These are phyloP conservation scores for Podaxis sp. DNA, from an alignment of 768 basidiomycete genomes.

Conservation along the genomic window DNA sequence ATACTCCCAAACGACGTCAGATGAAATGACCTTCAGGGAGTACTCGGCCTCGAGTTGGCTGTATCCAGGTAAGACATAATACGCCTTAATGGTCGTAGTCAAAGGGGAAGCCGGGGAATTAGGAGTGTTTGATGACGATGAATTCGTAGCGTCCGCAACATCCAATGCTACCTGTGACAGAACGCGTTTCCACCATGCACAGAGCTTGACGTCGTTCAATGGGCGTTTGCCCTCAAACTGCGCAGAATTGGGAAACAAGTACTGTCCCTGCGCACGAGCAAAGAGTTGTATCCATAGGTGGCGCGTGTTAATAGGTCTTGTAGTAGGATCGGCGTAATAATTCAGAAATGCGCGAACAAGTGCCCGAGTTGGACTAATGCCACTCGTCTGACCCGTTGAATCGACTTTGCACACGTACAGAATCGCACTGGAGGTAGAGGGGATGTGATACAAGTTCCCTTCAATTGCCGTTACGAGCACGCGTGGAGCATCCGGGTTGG, in stretches of 20 bases:
- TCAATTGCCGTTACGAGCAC: conserved; percentile 81
- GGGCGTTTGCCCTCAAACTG: conserved; percentile 69
- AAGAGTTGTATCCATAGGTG: conserved; percentile 85
- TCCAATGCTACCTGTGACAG: conserved; percentile 54
- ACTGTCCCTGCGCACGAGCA: conserved; percentile 87
- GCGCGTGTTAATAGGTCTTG: conserved; percentile 53
- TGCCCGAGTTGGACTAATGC: conserved; percentile 65
- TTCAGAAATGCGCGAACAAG: conserved; percentile 66
- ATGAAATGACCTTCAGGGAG: conserved; percentile 42
- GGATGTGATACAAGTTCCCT: conserved; percentile 70
- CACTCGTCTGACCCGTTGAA: conserved; percentile 72
- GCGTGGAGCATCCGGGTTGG: conserved; percentile 33
- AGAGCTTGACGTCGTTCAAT: conserved; percentile 74
- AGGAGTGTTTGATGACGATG: background rate
- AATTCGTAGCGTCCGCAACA: conserved; percentile 25
- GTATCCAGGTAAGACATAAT: conserved; percentile 71
- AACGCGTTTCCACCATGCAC: conserved; percentile 90
- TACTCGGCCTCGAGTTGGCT: conserved; percentile 64
- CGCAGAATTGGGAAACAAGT: conserved; percentile 88
- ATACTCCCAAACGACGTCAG: conserved; percentile 57
- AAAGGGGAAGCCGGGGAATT: background rate
- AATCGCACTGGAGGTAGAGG: conserved; percentile 64
- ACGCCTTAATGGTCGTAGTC: conserved; percentile 28
- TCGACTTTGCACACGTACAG: conserved; percentile 95
- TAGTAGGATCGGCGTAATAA: conserved; percentile 62